A percentile compares a stretch with the other conserved stretches of the same genome.
Conservation (phyloP, 2,329 filamentous ascomycete species). For the Sclerotiophoma versabilis region DNA sequence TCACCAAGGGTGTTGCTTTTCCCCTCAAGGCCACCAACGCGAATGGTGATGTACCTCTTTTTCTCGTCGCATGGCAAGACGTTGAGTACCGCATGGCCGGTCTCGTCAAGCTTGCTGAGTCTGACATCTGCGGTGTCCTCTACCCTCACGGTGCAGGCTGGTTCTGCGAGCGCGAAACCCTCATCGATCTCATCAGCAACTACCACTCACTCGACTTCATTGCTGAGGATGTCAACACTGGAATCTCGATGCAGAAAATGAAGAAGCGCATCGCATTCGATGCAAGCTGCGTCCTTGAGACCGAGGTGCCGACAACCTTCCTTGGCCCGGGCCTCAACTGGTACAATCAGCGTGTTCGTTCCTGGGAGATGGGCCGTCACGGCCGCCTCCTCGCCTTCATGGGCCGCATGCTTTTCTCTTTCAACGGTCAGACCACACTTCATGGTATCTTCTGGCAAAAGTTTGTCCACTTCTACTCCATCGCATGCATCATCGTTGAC, state of each 20-base stretch:
- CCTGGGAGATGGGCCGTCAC: slow-evolving; percentile 30
- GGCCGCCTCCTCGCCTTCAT: slow-evolving; percentile 25
- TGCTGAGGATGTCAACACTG: slow-evolving; percentile 26
- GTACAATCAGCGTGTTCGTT: slow-evolving; percentile 24
- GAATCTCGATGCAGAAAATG: slow-evolving; percentile 23
- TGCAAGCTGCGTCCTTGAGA: slow-evolving; percentile 22
- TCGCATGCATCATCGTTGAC: slow-evolving; percentile 24
- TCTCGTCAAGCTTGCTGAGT: slow-evolving; percentile 23
- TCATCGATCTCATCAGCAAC: slow-evolving; percentile 25
- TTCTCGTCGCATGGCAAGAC: slow-evolving; percentile 28
- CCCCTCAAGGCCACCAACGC: slow-evolving; percentile 27
- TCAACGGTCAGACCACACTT: slow-evolving; percentile 16
- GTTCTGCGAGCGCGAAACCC: slow-evolving; percentile 25
- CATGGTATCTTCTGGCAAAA: slow-evolving; percentile 27
- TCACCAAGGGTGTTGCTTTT: slow-evolving; percentile 24
- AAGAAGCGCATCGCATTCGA: slow-evolving; percentile 27
- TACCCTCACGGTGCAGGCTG: slow-evolving; percentile 29
- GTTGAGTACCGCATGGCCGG: slow-evolving; percentile 23
- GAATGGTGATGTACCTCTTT: slow-evolving; percentile 16
- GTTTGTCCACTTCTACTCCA: slow-evolving; percentile 24
- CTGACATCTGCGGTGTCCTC: slow-evolving; percentile 23
- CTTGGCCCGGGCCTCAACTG: slow-evolving; percentile 27
- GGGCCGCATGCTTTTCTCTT: slow-evolving; percentile 18
- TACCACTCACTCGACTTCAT: slow-evolving; percentile 31
- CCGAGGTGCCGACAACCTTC: slow-evolving; percentile 27